phyloP scores from a whole-genome alignment of 805 yeast species.

The Candida dajiaensis region DNA sequence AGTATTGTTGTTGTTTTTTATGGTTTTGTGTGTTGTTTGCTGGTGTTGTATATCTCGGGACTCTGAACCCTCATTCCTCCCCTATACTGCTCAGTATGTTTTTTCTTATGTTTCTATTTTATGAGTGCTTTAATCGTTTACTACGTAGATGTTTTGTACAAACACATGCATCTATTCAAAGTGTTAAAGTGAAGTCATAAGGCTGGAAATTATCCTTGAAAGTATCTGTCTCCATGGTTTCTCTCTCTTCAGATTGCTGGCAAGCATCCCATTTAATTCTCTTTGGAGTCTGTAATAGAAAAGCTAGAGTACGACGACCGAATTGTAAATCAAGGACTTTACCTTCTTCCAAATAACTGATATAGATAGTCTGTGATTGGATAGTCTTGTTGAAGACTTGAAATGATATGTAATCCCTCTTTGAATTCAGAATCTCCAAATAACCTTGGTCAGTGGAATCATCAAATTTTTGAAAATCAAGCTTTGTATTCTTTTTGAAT shows the following conservation, averaged over 20 bases:
- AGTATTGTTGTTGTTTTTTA: background rate
- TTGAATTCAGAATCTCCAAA: slow-evolving; percentile 22
- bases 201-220: slow-evolving; percentile 52
- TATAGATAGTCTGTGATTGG: slow-evolving; percentile 24
- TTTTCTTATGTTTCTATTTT: background rate
- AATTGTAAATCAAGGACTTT: slow-evolving; percentile 68
- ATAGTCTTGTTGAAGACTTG: slow-evolving; percentile 29
- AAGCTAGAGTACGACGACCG: slow-evolving; percentile 75
- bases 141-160: background rate
- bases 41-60: background rate
- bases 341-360: slow-evolving; percentile 24
- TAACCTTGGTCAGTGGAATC: slow-evolving; percentile 23
- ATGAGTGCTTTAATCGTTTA: background rate
- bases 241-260: slow-evolving; percentile 55
- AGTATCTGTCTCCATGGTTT: slow-evolving; percentile 52
- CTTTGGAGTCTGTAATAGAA: slow-evolving; percentile 51
- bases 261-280: slow-evolving; percentile 77
- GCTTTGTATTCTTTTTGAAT: slow-evolving; percentile 33
- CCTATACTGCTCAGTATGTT: no score
- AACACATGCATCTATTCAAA: slow-evolving; percentile 1
- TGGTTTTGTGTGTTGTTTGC: background rate
- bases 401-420: slow-evolving; percentile 25
- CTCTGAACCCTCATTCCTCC: no score
- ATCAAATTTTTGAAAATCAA: slow-evolving; percentile 35
- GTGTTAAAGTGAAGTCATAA: slow-evolving; percentile 43